phyloP scores from a whole-genome alignment of 2,329 filamentous ascomycete species.

The Epichloe brachyelytri region DNA sequence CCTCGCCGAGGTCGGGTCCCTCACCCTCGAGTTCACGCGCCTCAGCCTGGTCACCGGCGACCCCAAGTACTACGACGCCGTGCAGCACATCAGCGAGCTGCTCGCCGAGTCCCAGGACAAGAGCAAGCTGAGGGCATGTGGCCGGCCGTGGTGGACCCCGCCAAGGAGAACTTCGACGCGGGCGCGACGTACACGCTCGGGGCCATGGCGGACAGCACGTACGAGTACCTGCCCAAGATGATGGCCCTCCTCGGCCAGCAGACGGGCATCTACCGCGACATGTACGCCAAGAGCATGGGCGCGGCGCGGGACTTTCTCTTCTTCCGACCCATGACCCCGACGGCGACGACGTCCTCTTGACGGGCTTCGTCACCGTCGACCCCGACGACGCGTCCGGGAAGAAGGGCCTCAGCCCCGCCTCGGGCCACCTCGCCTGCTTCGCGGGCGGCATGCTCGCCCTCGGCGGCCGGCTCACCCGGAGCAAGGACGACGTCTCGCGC shows the following conservation, averaged over 20 bases:
- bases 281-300: constrained; percentile 50
- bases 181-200: constrained; percentile 35
- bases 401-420: neutral
- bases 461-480: constrained; percentile 48
- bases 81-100: constrained; percentile 54
- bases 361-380: constrained; percentile 28
- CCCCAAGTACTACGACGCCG: constrained; percentile 60
- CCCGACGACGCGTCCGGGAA: constrained; percentile 29
- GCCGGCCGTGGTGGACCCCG: constrained; percentile 51
- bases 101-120: constrained; percentile 52
- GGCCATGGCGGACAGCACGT: constrained; percentile 40
- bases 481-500: constrained; percentile 47
- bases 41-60: constrained; percentile 58
- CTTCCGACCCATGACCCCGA: constrained; percentile 56
- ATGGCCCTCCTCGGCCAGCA: constrained; percentile 52
- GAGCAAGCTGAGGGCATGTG: constrained; percentile 61
- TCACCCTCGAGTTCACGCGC: constrained; percentile 60
- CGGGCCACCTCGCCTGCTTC: constrained; percentile 30
- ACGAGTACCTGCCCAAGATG: constrained; percentile 50
- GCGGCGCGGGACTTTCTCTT: constrained; percentile 49
- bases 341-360: constrained; percentile 46
- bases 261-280: constrained; percentile 42
- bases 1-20: constrained; percentile 50
- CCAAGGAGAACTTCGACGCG: constrained; percentile 29
- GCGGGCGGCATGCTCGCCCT: constrained; percentile 58